Evolutionary conservation across 2,329 filamentous ascomycete species (phyloP).

Genomic region (Metarhizium anisopliae): DNA sequence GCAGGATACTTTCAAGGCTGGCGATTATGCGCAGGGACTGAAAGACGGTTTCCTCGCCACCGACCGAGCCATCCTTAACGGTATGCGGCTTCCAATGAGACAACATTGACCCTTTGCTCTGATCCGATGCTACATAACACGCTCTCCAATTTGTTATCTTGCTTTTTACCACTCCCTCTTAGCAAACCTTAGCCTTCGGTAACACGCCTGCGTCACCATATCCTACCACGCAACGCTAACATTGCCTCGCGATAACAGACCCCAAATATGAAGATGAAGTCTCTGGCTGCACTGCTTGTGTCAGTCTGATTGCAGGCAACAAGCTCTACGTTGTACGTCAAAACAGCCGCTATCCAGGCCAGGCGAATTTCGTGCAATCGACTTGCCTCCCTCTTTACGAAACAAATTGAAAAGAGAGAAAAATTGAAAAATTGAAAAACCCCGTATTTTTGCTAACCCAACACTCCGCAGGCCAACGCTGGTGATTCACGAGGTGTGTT

Average conservation of each 20-base stretch:
- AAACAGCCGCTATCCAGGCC: neutral
- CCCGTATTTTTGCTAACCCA: neutral
- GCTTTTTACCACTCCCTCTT: too few relatives aligned
- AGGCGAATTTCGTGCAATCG: neutral
- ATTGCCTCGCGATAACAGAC: slow-evolving; percentile 45
- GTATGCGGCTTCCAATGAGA: slow-evolving; percentile 39
- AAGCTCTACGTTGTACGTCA: slow-evolving; percentile 89
- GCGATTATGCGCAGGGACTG: slow-evolving; percentile 88
- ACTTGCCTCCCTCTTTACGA: neutral
- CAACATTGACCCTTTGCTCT: neutral
- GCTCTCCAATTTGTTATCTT: too few relatives aligned
- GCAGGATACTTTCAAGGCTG: slow-evolving; percentile 86
- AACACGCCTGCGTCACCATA: neutral
- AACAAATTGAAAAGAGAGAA: too few relatives aligned
- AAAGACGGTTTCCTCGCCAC: slow-evolving; percentile 97
- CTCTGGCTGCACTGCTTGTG: slow-evolving; percentile 93
- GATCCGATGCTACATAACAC: too few relatives aligned
- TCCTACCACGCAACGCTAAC: slow-evolving; percentile 1
- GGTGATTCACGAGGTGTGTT: slow-evolving; percentile 93
- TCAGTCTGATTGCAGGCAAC: slow-evolving; percentile 77
- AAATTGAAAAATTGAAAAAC: too few relatives aligned
- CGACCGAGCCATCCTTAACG: slow-evolving; percentile 89
- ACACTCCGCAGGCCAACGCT: slow-evolving; percentile 67
- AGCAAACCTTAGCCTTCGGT: too few relatives aligned
- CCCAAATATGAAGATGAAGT: slow-evolving; percentile 96